Percentiles rank a stretch among this genome's conserved stretches.
Evolutionary conservation across 2,329 filamentous ascomycete genomes (phyloP).

Genomic region (Epichloe uncinata): DNA sequence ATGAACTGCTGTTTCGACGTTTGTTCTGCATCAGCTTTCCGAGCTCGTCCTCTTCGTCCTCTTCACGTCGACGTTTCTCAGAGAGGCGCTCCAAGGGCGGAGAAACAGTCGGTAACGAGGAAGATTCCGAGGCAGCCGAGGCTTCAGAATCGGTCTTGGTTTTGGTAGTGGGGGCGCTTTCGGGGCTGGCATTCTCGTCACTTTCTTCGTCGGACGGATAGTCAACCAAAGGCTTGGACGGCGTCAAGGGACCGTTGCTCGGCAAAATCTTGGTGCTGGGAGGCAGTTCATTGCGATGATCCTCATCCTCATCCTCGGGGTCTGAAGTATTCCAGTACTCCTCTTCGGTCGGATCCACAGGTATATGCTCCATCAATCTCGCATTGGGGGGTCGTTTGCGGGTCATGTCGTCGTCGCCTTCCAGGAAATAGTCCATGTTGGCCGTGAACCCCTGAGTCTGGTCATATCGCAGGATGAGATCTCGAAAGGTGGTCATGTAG

Average conservation of each 20-base stretch:
- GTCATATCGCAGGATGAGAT: constrained; percentile 65
- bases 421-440: constrained; percentile 58
- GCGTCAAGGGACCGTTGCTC: constrained; percentile 48
- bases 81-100: constrained; percentile 67
- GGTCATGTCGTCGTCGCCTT: constrained; percentile 49
- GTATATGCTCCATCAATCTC: constrained; percentile 59
- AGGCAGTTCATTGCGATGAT: constrained; percentile 15
- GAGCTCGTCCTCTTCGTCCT: constrained; percentile 82
- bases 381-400: constrained; percentile 29
- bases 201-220: constrained; percentile 87
- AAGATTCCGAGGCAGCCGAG: constrained; percentile 17
- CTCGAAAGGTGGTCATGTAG: constrained; percentile 75
- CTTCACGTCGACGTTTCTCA: constrained; percentile 82
- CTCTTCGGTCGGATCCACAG: constrained; percentile 69
- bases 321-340: constrained; percentile 90
- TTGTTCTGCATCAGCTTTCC: constrained; percentile 61
- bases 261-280: constrained; percentile 20
- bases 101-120: constrained; percentile 10
- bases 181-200: constrained; percentile 42
- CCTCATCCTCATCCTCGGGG: constrained; percentile 61
- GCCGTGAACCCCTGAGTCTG: constrained; percentile 56
- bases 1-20: constrained; percentile 45
- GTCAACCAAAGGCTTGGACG: constrained; percentile 68
- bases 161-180: constrained; percentile 20
- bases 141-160: constrained; percentile 21